Conservation (phyloP, 441 rosid genomes). For the Erodium texanum region DNA sequence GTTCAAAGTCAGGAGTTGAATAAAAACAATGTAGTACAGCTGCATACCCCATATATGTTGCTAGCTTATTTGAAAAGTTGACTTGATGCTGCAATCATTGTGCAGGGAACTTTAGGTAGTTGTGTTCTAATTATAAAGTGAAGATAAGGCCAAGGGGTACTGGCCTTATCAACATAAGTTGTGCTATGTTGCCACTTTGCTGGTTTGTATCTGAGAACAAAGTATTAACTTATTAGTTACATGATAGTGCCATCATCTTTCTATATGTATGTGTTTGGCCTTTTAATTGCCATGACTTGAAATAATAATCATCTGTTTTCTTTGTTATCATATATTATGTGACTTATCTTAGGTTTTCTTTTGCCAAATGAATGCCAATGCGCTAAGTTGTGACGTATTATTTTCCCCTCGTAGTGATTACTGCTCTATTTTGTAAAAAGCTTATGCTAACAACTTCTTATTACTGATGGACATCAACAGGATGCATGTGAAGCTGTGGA, state of each 20-base stretch:
- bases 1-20: background rate
- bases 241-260: no score
- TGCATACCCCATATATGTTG: background rate
- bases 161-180: no score
- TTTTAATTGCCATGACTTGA: background rate
- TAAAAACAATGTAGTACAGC: background rate
- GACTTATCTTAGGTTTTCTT: background rate
- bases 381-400: background rate
- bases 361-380: background rate
- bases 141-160: no score
- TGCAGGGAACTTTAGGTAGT: no score
- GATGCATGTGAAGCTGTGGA: constrained; percentile 35
- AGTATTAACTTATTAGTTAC: no score
- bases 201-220: no score
- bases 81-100: no score
- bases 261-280: background rate
- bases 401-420: background rate
- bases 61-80: no score
- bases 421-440: background rate
- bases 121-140: no score
- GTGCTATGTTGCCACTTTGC: no score
- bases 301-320: background rate
- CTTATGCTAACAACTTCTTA: constrained; percentile 1
- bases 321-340: background rate
- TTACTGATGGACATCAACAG: constrained; percentile 29